Percentiles rank a stretch among this genome's conserved stretches.
These are phyloP conservation scores for Ophiostoma angusticollis DNA, from an alignment of 2,329 filamentous ascomycete genomes.

Conservation along the genomic window DNA sequence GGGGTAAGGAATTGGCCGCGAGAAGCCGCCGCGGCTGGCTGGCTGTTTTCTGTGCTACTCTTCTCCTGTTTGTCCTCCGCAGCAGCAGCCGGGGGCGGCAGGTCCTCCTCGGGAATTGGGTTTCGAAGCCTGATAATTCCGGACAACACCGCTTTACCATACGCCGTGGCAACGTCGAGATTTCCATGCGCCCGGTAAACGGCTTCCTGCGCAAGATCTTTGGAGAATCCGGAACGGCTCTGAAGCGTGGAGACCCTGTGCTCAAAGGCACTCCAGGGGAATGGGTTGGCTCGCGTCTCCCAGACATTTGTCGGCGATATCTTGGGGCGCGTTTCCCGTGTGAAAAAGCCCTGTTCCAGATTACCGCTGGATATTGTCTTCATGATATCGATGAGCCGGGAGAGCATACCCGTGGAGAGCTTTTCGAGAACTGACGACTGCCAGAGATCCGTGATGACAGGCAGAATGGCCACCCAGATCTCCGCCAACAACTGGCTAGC, in stretches of 20 bases:
- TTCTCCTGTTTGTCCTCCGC: constrained; percentile 7
- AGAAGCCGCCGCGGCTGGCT: too few species aligned
- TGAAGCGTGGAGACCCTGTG: constrained; percentile 18
- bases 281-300: constrained; percentile 30
- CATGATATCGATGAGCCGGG: constrained; percentile 71
- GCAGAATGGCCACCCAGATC: constrained; percentile 65
- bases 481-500: constrained; percentile 75
- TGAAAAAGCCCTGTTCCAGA: constrained; percentile 37
- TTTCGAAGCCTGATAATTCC: constrained; percentile 48
- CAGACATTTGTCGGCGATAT: constrained; percentile 16
- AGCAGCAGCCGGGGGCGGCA: constrained; percentile 20
- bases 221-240: constrained; percentile 35
- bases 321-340: background rate
- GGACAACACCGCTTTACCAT: constrained; percentile 53
- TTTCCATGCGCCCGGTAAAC: constrained; percentile 70
- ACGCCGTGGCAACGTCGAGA: constrained; percentile 49
- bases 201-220: constrained; percentile 61
- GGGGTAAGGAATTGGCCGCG: background rate
- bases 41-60: too few species aligned
- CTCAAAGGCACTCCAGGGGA: constrained; percentile 32
- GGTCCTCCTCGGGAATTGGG: constrained; percentile 52
- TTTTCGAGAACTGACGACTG: constrained; percentile 73
- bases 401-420: constrained; percentile 57
- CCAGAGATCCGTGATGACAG: constrained; percentile 69
- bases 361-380: constrained; percentile 68